Evolutionary conservation across 2,329 filamentous ascomycete species (phyloP), one percentile per base, ranked within the genome.

Genomic region (Hypoxylon sp.): DNA sequence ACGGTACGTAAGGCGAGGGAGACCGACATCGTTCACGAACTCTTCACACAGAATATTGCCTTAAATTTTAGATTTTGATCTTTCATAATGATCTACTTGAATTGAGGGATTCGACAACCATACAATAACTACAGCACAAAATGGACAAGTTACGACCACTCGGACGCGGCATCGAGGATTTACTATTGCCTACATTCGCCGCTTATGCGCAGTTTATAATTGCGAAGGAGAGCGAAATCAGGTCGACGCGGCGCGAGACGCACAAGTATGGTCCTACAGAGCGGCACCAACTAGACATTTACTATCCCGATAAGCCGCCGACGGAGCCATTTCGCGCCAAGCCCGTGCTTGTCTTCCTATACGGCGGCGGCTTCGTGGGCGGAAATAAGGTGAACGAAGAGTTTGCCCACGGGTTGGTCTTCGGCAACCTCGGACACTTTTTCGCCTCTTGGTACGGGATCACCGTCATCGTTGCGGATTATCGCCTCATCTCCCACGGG

Each of bases 221-320:
- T 27, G 73, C 74, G 1, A 72, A 73, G 14, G 75, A 72, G 40
- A 51, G 44, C 33, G 73, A 75, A 13, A 78, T 78, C 59, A 70
- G 67, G 35, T 75, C 75, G n/a, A 74, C 64, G 11, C 69, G 66
- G 51, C 69, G 66, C 30, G 74, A 78, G 50, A 80, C 79, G 10
- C 72, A 78, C 67, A 66, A 61, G 3, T 82, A 82, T 61, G 81
- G 81, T 3, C 69, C 73, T 2, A 66, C 79, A 35, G 68, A 76
- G 8, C 77, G 81, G 10, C 81, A 82, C 11, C 67, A 78, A 40
- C 75, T 83, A 17, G 81, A 83, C 63, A 60, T 82, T 42, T 83
- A 83, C 69, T 76, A 74, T 48, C 75, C 75, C 2, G 64, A 61
- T 30, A 55, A 62, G 30, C 50, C 57, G 10, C 55, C 65, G 13